These are phyloP conservation scores for Micractinium sp. DNA, from an alignment of 139 green algal genomes.

Conservation along the genomic window DNA sequence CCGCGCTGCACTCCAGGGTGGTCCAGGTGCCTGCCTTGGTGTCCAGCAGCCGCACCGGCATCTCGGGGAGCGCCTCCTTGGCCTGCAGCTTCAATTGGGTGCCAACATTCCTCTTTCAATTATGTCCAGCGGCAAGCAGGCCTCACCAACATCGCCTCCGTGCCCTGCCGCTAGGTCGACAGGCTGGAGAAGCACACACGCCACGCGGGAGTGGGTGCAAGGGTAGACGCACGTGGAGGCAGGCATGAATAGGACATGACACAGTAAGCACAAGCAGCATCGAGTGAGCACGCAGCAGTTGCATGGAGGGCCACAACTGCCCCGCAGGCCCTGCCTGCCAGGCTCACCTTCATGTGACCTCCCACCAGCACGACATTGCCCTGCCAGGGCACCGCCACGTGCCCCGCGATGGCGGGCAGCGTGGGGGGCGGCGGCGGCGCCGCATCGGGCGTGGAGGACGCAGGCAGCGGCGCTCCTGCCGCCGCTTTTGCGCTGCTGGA, in stretches of 20 bases:
- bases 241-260: no score
- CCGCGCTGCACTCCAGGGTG: not conserved
- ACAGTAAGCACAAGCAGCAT: no score
- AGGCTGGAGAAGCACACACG: not conserved
- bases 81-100: constrained; percentile 50
- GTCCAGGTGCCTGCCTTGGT: constrained; percentile 60
- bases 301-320: not conserved
- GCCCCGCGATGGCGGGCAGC: constrained; percentile 68
- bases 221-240: not conserved
- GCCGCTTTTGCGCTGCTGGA: not conserved
- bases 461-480: constrained; percentile 1
- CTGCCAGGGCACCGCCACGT: constrained; percentile 59
- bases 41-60: constrained; percentile 79
- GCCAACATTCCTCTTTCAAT: no score
- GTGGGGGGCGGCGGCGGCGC: constrained; percentile 11
- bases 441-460: constrained; percentile 3
- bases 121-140: no score
- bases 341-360: constrained; percentile 79
- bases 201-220: not conserved
- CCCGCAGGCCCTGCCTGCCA: not conserved
- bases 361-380: constrained; percentile 80
- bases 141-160: no score
- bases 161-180: no score
- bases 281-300: not conserved
- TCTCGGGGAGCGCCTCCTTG: constrained; percentile 54